These are phyloP conservation scores for Colletotrichum spinosum DNA, from an alignment of 2,329 filamentous ascomycete species.

Conservation along the genomic window DNA sequence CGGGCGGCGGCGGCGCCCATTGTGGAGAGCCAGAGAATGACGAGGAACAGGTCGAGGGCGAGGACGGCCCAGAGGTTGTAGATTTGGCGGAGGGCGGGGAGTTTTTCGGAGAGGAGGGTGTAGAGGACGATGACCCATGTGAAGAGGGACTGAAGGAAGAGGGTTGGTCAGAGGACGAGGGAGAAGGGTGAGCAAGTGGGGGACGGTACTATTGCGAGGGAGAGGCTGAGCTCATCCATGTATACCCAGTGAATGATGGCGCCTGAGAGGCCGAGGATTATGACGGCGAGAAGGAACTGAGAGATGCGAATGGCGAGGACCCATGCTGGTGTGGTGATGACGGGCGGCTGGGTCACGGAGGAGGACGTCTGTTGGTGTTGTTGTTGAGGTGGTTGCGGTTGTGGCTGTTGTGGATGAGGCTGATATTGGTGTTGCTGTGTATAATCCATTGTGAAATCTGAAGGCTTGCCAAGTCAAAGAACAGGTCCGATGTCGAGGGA, in stretches of 20 bases:
- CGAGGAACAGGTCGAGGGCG: constrained; percentile 55
- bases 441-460: constrained; percentile 12
- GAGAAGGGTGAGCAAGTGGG: neutral
- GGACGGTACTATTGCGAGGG: constrained; percentile 53
- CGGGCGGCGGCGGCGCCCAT: constrained; percentile 53
- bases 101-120: constrained; percentile 54
- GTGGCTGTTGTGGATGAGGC: neutral
- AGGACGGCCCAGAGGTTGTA: constrained; percentile 61
- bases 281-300: constrained; percentile 55
- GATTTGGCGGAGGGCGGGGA: constrained; percentile 45
- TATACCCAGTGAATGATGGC: constrained; percentile 55
- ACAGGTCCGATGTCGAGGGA: too few species aligned
- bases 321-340: constrained; percentile 58
- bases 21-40: constrained; percentile 61
- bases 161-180: neutral
- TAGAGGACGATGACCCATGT: constrained; percentile 59
- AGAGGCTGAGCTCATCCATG: constrained; percentile 53
- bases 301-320: constrained; percentile 53
- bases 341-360: constrained; percentile 20
- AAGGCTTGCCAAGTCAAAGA: neutral
- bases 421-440: constrained; percentile 13
- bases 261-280: constrained; percentile 57
- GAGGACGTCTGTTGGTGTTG: constrained; percentile 7
- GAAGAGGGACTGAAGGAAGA: constrained; percentile 51
- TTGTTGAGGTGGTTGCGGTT: constrained; percentile 2